Base-by-base conservation (phyloP, 2,329 filamentous ascomycete species). In the Penicillium carneum region DNA sequence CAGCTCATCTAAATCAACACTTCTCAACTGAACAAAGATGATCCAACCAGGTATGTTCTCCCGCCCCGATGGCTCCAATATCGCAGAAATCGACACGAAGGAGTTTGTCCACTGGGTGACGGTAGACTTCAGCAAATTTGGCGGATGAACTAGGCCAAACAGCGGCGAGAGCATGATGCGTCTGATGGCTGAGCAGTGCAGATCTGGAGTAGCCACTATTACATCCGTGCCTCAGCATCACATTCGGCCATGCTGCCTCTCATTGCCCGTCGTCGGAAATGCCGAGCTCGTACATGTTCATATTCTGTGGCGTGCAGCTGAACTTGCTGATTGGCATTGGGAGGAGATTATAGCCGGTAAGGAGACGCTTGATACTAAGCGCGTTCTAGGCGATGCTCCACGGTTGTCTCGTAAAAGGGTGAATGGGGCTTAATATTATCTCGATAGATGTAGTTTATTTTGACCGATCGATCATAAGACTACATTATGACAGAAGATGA, bases 111-210 rank as follows among this genome's bases (percentile, higher is more conserved):
- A 45, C 31, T 58, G 55, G 55, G 55, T 52, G 6, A 58, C 36
- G 4, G 55, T 58, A 20, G 38, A 58, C 12, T 58, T 58, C 38
- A 34, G 16, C 10, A 18, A 3, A 12, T 38, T 45, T 18, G 31
- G 31, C 20, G 47, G 36, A 34, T 20, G 47, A 23, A 20, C 33
- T 16, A 31, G 16, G 34, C 34, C 39, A 1, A 18, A 8, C 4
- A 43, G 47, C 29, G 39, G 47, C 8, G 39, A 52, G 26, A 26
- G 38, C 5, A 42, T 58, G 29, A 52, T 58, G 55, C 47, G 47
- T n/a, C 47, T 58, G 12, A 52, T 58, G 47, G 55, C 47, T 20
- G 47, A 58, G 20, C 47, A 52, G 20, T 52, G 47, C 20, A 47
- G 55, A 12, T 38, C 55, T 3, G 47, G 47, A 16, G 47, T 38